Base-by-base conservation (phyloP, 148 eudicot species). In the Beta vulgaris region DNA sequence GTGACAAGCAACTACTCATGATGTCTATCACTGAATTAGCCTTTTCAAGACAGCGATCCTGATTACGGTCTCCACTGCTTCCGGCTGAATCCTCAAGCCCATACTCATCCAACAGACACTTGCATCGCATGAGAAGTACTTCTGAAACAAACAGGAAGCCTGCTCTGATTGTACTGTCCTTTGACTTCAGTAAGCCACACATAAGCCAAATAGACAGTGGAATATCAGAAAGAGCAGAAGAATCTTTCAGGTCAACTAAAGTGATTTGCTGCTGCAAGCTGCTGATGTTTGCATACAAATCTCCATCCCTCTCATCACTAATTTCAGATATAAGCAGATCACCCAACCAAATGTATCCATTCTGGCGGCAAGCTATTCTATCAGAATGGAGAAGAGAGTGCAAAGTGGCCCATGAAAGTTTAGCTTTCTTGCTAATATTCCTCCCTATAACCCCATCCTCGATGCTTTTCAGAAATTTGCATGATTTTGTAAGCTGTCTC, bases 321-420 rank as follows among this genome's bases (percentile, higher is more conserved):
- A 95, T 87, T 87, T 95, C 97, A 75, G 88, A 87, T 57, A 90
- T 80, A 74, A 95, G 91, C 86, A 95, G 75, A 81, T 95, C 96
- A 65, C 98, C 97, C 82, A 95, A 82, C 98, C 97, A 95, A 72
- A 90, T 83, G 73, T 90, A 95, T 36, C 98, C 98, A 82, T 95
- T 86, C 68, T 88, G 90, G 59, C 98, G 98, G 79, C 86, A 90
- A 31, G 86, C 80, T 55, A 78, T 75, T 74, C 96, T 84, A 77
- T 92, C 93, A 60, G 98, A 95, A 86, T 95, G 98, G 77, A 95
- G 91, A 84, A 95, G 97, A 77, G 98, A 95, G 84, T 95, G 98
- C 69, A 95, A 84, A 71, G 97, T 92, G 77, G 92, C 88, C 98
- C 98, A 95, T 31, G 91, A 87, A 62, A 88, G 86, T 71, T 85